These are phyloP conservation scores for Wickerhamiella qilinensis DNA, from an alignment of 805 yeast species.

Conservation along the genomic window DNA sequence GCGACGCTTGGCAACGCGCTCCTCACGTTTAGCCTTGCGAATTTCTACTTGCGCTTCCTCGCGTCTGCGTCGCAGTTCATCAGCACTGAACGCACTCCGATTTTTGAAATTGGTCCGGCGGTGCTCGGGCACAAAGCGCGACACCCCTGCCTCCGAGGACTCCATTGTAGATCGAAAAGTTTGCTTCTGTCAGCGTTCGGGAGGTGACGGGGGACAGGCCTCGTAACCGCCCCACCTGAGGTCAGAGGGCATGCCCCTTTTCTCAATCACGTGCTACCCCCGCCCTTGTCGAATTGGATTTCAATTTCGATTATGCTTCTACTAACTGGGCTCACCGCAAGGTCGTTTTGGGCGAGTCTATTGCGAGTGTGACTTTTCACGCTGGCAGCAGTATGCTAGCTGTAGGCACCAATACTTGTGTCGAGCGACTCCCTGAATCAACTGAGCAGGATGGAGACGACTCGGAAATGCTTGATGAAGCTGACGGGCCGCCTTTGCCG, in stretches of 20 bases:
- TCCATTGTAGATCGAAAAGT: slow-evolving; percentile 33
- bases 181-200: slow-evolving; percentile 1
- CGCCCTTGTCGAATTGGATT: slow-evolving; percentile 1
- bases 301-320: slow-evolving; percentile 4
- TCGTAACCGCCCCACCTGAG: too few relatives aligned
- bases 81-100: slow-evolving; percentile 83
- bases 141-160: slow-evolving; percentile 53
- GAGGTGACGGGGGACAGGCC: too few relatives aligned
- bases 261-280: too few relatives aligned
- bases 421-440: slow-evolving; percentile 28
- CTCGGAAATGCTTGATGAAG: slow-evolving; percentile 10
- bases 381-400: slow-evolving; percentile 45
- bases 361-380: slow-evolving; percentile 55
- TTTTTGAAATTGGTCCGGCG: slow-evolving; percentile 94
- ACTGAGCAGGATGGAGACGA: slow-evolving; percentile 41
- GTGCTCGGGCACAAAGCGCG: slow-evolving; percentile 88
- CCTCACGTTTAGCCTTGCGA: slow-evolving; percentile 93
- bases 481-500: too few relatives aligned
- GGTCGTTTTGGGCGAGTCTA: slow-evolving; percentile 38
- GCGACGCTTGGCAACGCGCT: slow-evolving; percentile 84
- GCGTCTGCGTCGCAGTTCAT: slow-evolving; percentile 93
- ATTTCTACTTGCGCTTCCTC: slow-evolving; percentile 94
- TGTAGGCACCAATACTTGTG: slow-evolving; percentile 32
- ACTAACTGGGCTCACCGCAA: slow-evolving; percentile 19
- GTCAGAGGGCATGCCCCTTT: too few relatives aligned